Evolutionary conservation across 192 early-diverging fungal genomes (phyloP).

Genomic region (Coemansia sp.): DNA sequence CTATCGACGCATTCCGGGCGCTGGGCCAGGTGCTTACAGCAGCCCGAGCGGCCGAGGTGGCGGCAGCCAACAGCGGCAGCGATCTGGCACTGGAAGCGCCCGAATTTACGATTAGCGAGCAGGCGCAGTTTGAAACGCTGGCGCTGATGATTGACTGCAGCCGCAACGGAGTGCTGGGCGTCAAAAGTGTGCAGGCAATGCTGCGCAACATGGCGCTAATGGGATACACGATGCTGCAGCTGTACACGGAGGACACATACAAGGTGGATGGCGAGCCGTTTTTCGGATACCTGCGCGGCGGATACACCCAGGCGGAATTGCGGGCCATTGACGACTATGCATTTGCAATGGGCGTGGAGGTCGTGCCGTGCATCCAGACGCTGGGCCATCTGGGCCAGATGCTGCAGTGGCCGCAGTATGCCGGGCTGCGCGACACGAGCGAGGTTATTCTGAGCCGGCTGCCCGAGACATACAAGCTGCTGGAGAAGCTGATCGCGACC

Average conservation of each 20-base stretch:
- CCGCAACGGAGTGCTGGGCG: conserved; percentile 70
- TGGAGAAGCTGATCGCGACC: conserved; percentile 69
- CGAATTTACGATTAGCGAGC: conserved; percentile 56
- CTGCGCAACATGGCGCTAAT: conserved; percentile 76
- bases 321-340: conserved; percentile 77
- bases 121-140: conserved; percentile 67
- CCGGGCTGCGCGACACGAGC: conserved; percentile 71
- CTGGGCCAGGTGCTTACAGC: conserved; percentile 65
- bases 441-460: conserved; percentile 72
- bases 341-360: conserved; percentile 70
- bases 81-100: conserved; percentile 18
- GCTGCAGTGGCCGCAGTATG: conserved; percentile 83
- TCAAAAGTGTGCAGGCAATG: conserved; percentile 63
- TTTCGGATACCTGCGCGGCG: conserved; percentile 71
- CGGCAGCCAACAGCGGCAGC: conserved; percentile 11
- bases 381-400: conserved; percentile 87
- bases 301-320: conserved; percentile 73
- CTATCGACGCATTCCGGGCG: conserved; percentile 64
- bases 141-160: conserved; percentile 86
- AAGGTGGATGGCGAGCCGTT: conserved; percentile 66
- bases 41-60: conserved; percentile 48
- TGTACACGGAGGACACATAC: conserved; percentile 91
- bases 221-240: conserved; percentile 83
- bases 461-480: conserved; percentile 76
- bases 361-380: conserved; percentile 87